A percentile compares a stretch with the other conserved stretches of the same genome.
Conservation (phyloP, 164 flowering plant species). For the Vitis cinerea region DNA sequence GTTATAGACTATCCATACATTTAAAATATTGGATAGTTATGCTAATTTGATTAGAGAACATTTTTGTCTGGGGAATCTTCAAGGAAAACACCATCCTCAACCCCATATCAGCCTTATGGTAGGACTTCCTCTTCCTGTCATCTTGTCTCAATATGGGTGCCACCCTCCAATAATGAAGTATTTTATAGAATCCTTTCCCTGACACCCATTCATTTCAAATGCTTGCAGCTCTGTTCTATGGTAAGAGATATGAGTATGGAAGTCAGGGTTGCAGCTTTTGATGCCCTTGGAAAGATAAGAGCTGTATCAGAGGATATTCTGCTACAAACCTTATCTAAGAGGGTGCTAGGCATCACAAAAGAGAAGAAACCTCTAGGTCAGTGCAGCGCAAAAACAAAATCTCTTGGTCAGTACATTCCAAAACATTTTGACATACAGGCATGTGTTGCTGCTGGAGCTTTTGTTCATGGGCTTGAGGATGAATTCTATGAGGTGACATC, state of each 20-base stretch:
- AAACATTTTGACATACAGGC: slow-evolving; percentile 29
- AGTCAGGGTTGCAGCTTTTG: slow-evolving; percentile 69
- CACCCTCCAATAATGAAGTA: not conserved
- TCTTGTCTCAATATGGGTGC: not conserved
- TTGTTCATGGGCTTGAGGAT: slow-evolving; percentile 92
- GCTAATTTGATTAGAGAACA: slow-evolving; percentile 1
- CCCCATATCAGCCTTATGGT: not conserved
- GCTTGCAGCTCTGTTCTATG: slow-evolving; percentile 69
- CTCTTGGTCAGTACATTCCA: slow-evolving; percentile 16
- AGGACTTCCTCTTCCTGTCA: not conserved
- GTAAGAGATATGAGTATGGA: slow-evolving; percentile 77
- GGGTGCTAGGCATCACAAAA: slow-evolving; percentile 33
- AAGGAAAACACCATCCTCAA: slow-evolving; percentile 5
- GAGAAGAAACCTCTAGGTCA: slow-evolving; percentile 30
- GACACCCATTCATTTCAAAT: slow-evolving; percentile 7
- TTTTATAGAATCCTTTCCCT: not conserved
- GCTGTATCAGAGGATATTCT: slow-evolving; percentile 62
- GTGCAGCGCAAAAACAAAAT: slow-evolving; percentile 27
- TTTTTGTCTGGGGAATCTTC: slow-evolving; percentile 7
- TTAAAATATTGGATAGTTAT: not conserved
- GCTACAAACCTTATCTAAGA: slow-evolving; percentile 74
- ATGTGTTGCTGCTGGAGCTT: slow-evolving; percentile 70
- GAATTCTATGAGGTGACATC: slow-evolving; percentile 71
- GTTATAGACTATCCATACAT: not conserved
- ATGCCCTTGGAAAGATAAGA: slow-evolving; percentile 58